Percentiles rank a stretch among this genome's conserved stretches.
Evolutionary conservation across 2,329 filamentous ascomycete species (phyloP).

Genomic region (Phyllosticta ampelicida): DNA sequence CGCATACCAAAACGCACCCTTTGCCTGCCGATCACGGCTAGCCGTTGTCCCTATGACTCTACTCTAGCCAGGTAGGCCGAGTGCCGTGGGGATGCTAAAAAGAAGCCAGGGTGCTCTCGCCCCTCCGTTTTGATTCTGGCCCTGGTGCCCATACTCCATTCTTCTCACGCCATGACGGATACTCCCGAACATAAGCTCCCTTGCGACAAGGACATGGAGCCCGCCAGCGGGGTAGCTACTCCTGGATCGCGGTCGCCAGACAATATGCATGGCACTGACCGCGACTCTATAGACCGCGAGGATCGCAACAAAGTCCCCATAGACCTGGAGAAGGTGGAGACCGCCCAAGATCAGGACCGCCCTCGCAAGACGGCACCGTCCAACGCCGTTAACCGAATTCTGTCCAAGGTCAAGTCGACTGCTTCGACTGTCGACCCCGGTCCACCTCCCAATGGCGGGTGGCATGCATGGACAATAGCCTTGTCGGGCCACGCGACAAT

Average conservation of each 20-base stretch:
- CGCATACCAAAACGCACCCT: neutral
- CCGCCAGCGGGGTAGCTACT: conserved; percentile 10
- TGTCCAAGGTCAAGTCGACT: conserved; percentile 14
- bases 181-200: neutral
- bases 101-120: neutral
- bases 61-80: neutral
- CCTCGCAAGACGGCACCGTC: neutral
- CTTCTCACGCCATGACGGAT: neutral
- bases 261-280: conserved; percentile 4
- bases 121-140: neutral
- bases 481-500: conserved; percentile 26
- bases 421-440: conserved; percentile 22
- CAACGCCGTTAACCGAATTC: neutral
- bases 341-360: conserved; percentile 1
- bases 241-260: conserved; percentile 6
- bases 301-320: neutral
- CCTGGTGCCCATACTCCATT: neutral
- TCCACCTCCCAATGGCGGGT: conserved; percentile 28
- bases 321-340: conserved; percentile 4
- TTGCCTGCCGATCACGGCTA: neutral
- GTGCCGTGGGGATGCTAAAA: neutral
- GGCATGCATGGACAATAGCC: conserved; percentile 27
- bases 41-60: neutral
- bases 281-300: conserved; percentile 1
- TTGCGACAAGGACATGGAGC: conserved; percentile 6